Evolutionary conservation across 495 filamentous ascomycete genomes (phyloP).

Genomic region (Tuber borchii): DNA sequence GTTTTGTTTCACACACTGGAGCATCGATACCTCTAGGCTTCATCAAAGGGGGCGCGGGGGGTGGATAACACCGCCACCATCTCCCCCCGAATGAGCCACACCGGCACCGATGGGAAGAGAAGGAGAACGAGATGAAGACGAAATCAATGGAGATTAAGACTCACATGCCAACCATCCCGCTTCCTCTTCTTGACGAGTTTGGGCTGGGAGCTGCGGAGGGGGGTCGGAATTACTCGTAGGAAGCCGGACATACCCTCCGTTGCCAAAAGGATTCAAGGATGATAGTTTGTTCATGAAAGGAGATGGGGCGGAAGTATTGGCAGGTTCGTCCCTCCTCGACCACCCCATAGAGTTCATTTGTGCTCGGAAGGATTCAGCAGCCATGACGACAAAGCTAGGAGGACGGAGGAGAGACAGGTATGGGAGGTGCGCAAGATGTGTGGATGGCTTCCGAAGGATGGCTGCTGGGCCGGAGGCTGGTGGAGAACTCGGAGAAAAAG

Average conservation of each 20-base stretch:
- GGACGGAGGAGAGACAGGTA: slow-evolving; percentile 16
- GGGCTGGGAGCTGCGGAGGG: slow-evolving; percentile 79
- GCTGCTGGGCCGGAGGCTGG: slow-evolving; percentile 21
- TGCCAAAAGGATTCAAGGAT: slow-evolving; percentile 81
- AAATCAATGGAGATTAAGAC: slow-evolving; percentile 50
- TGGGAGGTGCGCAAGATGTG: slow-evolving; percentile 2
- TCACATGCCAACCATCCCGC: slow-evolving; percentile 93
- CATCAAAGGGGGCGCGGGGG: background rate
- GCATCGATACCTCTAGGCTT: slow-evolving; percentile 11
- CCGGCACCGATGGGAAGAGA: background rate
- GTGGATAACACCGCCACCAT: slow-evolving; percentile 9
- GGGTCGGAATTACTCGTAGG: slow-evolving; percentile 70
- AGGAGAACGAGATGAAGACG: slow-evolving; percentile 11
- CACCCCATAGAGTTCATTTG: slow-evolving; percentile 86
- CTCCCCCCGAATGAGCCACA: slow-evolving; percentile 7
- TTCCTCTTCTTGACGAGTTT: slow-evolving; percentile 82
- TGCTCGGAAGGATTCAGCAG: slow-evolving; percentile 67
- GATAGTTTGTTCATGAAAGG: slow-evolving; percentile 74
- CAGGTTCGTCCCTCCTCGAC: slow-evolving; percentile 78
- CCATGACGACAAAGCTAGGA: slow-evolving; percentile 54
- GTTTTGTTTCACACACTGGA: slow-evolving; percentile 13
- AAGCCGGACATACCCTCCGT: slow-evolving; percentile 82
- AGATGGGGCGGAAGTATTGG: slow-evolving; percentile 64
- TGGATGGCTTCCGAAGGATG: slow-evolving; percentile 23
- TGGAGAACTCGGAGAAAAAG: slow-evolving; percentile 24